Evolutionary conservation across 75 land plant genomes (phyloP).

Genomic region (Larix kaempferi): DNA sequence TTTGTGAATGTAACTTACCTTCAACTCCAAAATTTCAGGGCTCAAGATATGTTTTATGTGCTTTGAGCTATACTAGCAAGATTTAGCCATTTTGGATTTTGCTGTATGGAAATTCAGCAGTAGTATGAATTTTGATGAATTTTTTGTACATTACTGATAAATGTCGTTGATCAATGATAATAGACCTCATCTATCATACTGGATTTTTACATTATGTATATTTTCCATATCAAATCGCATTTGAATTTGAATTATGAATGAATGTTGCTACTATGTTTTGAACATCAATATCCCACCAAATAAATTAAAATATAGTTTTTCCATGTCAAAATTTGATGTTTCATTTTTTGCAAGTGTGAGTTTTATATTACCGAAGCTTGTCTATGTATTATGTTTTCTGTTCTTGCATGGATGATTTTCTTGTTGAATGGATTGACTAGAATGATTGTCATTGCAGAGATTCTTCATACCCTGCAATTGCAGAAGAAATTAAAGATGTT

Average conservation of each 20-base stretch:
- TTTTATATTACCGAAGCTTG: not conserved
- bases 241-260: too few relatives aligned
- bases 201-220: too few relatives aligned
- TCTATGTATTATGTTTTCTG: not conserved
- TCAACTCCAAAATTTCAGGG: not conserved
- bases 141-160: too few relatives aligned
- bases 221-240: too few relatives aligned
- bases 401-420: slow-evolving; percentile 31
- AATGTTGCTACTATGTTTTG: not conserved
- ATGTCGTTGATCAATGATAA: too few relatives aligned
- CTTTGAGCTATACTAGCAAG: too few relatives aligned
- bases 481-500: slow-evolving; percentile 79
- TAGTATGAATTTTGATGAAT: too few relatives aligned
- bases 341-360: not conserved
- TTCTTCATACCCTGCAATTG: slow-evolving; percentile 71
- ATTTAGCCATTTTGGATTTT: too few relatives aligned
- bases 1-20: not conserved
- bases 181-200: too few relatives aligned
- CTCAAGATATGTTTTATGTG: too few relatives aligned
- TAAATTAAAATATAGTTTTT: not conserved
- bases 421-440: slow-evolving; percentile 55
- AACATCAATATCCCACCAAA: not conserved
- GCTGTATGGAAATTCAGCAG: too few relatives aligned
- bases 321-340: not conserved
- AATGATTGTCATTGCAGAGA: slow-evolving; percentile 77